phyloP scores from a whole-genome alignment of 768 basidiomycete genomes.

The Suillus decipiens region DNA sequence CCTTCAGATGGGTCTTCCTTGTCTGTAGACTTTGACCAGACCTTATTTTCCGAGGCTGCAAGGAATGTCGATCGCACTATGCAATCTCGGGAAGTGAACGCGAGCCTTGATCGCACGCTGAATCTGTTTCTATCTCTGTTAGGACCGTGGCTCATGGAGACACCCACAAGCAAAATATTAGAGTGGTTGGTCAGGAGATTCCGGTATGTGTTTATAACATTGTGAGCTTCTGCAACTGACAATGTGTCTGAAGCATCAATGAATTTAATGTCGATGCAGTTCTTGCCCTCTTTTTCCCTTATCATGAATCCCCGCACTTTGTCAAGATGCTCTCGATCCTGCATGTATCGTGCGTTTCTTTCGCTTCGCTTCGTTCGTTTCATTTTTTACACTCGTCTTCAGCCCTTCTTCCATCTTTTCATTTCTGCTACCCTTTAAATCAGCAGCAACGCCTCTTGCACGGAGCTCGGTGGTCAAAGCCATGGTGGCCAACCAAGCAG shows the following conservation, averaged over 20 bases:
- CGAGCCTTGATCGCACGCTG: constrained; percentile 62
- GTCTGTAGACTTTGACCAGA: constrained; percentile 55
- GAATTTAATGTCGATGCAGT: constrained; percentile 88
- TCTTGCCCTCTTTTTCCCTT: constrained; percentile 85
- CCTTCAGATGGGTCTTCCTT: constrained; percentile 21
- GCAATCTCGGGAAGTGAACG: constrained; percentile 60
- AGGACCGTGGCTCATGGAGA: constrained; percentile 80
- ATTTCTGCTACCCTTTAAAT: constrained; percentile 75
- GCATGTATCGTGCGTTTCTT: constrained; percentile 60
- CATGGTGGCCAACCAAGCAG: constrained; percentile 69
- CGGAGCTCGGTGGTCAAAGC: constrained; percentile 72
- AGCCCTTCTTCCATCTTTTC: constrained; percentile 66
- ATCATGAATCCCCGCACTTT: constrained; percentile 94
- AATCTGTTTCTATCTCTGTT: constrained; percentile 66
- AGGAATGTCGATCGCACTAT: constrained; percentile 79
- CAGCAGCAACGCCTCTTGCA: constrained; percentile 73
- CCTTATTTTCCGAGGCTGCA: constrained; percentile 79
- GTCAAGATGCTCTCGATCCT: constrained; percentile 90
- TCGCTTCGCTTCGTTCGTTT: background rate
- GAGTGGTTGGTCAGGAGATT: constrained; percentile 97
- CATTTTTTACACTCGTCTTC: constrained; percentile 9
- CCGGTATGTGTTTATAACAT: constrained; percentile 53
- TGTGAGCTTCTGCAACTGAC: background rate
- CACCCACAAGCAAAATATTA: constrained; percentile 77
- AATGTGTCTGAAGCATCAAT: constrained; percentile 61